Evolutionary conservation across 176 grass and related monocot species (phyloP), one percentile per base, ranked within the genome.

Genomic region (Canna indica): DNA sequence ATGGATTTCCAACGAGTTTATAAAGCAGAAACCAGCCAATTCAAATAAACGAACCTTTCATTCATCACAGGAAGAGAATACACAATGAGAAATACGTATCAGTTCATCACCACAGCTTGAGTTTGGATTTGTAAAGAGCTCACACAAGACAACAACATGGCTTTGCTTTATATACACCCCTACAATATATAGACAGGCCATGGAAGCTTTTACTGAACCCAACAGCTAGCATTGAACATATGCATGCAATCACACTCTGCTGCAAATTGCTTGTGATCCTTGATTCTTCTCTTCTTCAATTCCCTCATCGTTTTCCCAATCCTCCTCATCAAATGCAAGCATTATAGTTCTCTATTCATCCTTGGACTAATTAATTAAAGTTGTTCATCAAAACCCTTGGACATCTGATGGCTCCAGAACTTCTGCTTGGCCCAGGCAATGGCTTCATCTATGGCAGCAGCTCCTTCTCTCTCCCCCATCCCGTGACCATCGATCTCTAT

Each of bases 341-440:
- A 15, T 4, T 14, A 2, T 11, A 17, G 47, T 18, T 18, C 3
- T 22, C 1, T 20, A 3, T 3, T 20, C 47, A 16, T 52, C 18
- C 18, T 20, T 22, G 17, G 4, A 52, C 47, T 52, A 20, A 52
- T 52, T 52, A 3, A 52, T 20, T 52, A 20, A 22, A 22, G 47
- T 20, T 52, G 2, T 20, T 11, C 39, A 70, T 70, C 13, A 7
- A 47, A 20, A 29, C 28, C 68, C 31, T 47, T 47, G 27, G 44
- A 16, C 36, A 68, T 44, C 65, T 35, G 59, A 34, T 63, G 59
- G 41, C 31, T 47, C 67, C 38, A 30, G 18, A 47, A 70, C 42
- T 70, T 70, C 41, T 70, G 27, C 41, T 70, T 70, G 68, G 68
- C 68, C 68, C 68, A 70, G 5, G 68, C 68, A 4, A 70, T 70